phyloP scores from a whole-genome alignment of 2,329 filamentous ascomycete species.

The Paraconiothyrium sp. region DNA sequence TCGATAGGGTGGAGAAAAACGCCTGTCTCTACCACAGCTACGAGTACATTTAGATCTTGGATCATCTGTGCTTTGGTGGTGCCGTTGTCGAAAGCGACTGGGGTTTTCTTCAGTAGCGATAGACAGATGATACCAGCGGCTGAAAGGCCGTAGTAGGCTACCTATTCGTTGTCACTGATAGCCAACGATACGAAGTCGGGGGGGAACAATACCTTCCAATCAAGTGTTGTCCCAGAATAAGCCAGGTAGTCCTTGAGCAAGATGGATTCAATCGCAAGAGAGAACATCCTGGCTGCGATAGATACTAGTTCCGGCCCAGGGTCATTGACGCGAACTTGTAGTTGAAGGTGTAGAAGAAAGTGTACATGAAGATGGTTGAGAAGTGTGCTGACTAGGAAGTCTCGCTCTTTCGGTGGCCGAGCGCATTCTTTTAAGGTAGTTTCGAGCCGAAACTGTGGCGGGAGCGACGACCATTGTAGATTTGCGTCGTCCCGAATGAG shows the following conservation, averaged over 20 bases:
- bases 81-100: background rate
- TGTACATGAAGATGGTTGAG: conserved; percentile 47
- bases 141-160: conserved; percentile 43
- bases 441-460: conserved; percentile 12
- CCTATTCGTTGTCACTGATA: conserved; percentile 3
- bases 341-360: conserved; percentile 39
- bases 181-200: background rate
- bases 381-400: conserved; percentile 44
- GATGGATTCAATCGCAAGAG: conserved; percentile 39
- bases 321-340: conserved; percentile 30
- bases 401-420: conserved; percentile 34
- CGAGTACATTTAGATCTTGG: conserved; percentile 10
- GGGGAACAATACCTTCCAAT: conserved; percentile 40
- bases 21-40: conserved; percentile 6
- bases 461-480: conserved; percentile 10
- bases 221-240: conserved; percentile 46
- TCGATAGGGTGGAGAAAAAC: conserved; percentile 5
- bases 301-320: conserved; percentile 34
- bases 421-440: conserved; percentile 21
- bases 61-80: conserved; percentile 9
- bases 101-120: conserved; percentile 28
- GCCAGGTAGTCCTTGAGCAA: conserved; percentile 39
- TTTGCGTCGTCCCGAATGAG: conserved; percentile 4
- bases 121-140: conserved; percentile 47
- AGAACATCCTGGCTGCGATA: conserved; percentile 40